These are phyloP conservation scores for Torulaspora pretoriensis DNA, from an alignment of 1,139 yeast genomes.

Conservation along the genomic window DNA sequence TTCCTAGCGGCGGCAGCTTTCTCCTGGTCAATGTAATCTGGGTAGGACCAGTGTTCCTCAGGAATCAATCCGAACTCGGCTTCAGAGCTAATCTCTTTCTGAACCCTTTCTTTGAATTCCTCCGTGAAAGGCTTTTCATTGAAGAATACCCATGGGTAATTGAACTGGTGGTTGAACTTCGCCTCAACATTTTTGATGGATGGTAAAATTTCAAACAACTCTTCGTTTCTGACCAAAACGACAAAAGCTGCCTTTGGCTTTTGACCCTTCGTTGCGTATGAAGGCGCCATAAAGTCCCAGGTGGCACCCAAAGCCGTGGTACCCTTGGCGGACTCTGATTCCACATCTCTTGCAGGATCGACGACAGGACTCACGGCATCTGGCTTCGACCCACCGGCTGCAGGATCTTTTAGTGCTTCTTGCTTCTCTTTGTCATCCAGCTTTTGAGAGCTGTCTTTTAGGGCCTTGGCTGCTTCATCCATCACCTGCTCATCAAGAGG, in stretches of 20 bases:
- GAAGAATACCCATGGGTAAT: slow-evolving; percentile 72
- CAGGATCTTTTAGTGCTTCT: slow-evolving; percentile 6
- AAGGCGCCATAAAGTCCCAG: slow-evolving; percentile 17
- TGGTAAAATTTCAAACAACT: slow-evolving; percentile 51
- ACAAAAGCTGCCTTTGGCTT: slow-evolving; percentile 66
- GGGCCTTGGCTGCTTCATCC: slow-evolving; percentile 12
- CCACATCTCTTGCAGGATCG: not conserved
- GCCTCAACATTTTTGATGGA: slow-evolving; percentile 65
- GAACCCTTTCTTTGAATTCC: slow-evolving; percentile 39
- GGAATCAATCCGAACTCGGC: slow-evolving; percentile 28
- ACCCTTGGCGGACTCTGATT: not conserved
- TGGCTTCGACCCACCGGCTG: slow-evolving; percentile 1
- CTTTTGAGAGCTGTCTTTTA: slow-evolving; percentile 8
- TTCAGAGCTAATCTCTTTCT: slow-evolving; percentile 12
- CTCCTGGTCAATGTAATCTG: slow-evolving; percentile 55
- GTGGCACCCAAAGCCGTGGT: slow-evolving; percentile 3
- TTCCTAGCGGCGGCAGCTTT: slow-evolving; percentile 53
- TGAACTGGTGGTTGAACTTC: slow-evolving; percentile 59
- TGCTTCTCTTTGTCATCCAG: slow-evolving; percentile 2
- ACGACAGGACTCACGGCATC: slow-evolving; percentile 5
- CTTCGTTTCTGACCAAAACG: slow-evolving; percentile 68
- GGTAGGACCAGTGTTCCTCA: slow-evolving; percentile 52
- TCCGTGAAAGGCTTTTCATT: slow-evolving; percentile 52
- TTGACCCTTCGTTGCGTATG: slow-evolving; percentile 18
- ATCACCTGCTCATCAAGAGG: slow-evolving; percentile 9